phyloP scores from a whole-genome alignment of 2,329 filamentous ascomycete genomes.

The Aspergillus sp. region DNA sequence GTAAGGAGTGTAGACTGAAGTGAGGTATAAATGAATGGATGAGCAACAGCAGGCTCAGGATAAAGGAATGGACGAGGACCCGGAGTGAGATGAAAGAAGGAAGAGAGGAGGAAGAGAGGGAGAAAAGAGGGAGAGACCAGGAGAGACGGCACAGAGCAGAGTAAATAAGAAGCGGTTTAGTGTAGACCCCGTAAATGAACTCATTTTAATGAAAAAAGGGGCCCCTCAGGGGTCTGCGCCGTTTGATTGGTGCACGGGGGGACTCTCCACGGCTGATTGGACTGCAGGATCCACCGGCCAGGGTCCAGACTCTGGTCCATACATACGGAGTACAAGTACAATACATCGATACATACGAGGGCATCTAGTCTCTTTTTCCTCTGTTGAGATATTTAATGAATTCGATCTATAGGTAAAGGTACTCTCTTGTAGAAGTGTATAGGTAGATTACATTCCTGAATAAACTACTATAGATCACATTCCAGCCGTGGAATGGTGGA shows the following conservation, averaged over 20 bases:
- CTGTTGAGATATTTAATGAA: not conserved
- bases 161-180: constrained; percentile 2
- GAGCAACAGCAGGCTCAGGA: constrained; percentile 2
- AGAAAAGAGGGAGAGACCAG: constrained; percentile 3
- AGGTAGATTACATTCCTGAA: too few species aligned
- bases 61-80: constrained; percentile 15
- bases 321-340: not conserved
- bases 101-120: constrained; percentile 3
- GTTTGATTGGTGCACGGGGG: too few species aligned
- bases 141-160: not conserved
- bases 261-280: constrained; percentile 12
- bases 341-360: too few species aligned
- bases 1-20: not conserved
- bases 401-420: not conserved
- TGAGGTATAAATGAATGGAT: constrained; percentile 4
- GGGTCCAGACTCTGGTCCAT: not conserved
- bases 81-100: constrained; percentile 5
- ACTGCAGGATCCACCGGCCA: constrained; percentile 14
- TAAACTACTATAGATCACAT: too few species aligned
- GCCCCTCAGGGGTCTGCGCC: constrained; percentile 14
- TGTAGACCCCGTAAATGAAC: constrained; percentile 6
- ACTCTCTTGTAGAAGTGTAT: too few species aligned
- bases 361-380: too few species aligned
- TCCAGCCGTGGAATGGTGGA: too few species aligned
- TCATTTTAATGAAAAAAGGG: constrained; percentile 20